Conservation (phyloP, 1,284 basidiomycete species). For the Papiliotrema laurentii region DNA sequence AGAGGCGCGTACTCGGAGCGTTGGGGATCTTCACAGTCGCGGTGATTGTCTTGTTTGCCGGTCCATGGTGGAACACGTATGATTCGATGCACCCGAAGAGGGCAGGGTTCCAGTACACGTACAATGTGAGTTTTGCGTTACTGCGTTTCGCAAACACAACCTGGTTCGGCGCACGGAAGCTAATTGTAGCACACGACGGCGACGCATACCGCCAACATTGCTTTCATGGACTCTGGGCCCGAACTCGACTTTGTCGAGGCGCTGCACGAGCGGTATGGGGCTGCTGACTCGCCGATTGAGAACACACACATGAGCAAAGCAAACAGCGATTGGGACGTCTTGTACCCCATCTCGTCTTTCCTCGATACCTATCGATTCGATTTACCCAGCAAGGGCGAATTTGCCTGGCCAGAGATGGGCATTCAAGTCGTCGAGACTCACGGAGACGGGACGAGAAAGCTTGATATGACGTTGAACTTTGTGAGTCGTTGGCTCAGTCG, state of each 20-base stretch:
- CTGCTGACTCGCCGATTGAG: constrained; percentile 21
- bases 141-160: too few relatives aligned
- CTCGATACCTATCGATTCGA: constrained; percentile 40
- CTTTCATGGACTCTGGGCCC: constrained; percentile 76
- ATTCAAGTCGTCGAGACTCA: constrained; percentile 34
- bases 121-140: constrained; percentile 62
- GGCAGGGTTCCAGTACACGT: constrained; percentile 76
- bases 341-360: constrained; percentile 73
- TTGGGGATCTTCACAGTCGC: constrained; percentile 52
- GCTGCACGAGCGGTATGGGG: constrained; percentile 59
- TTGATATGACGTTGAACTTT: constrained; percentile 72
- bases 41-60: constrained; percentile 60
- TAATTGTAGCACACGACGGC: constrained; percentile 60
- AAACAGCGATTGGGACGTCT: constrained; percentile 68
- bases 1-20: constrained; percentile 53
- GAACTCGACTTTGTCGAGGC: constrained; percentile 40
- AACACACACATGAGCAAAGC: constrained; percentile 35
- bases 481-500: constrained; percentile 55
- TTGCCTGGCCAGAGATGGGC: constrained; percentile 33
- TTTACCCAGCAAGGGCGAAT: constrained; percentile 46
- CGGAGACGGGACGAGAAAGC: constrained; percentile 55
- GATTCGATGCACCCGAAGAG: constrained; percentile 84
- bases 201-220: constrained; percentile 74
- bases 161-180: too few relatives aligned
- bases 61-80: constrained; percentile 60